These are phyloP conservation scores for Xylaria hypoxylon DNA, from an alignment of 2,329 filamentous ascomycete species.

Conservation along the genomic window DNA sequence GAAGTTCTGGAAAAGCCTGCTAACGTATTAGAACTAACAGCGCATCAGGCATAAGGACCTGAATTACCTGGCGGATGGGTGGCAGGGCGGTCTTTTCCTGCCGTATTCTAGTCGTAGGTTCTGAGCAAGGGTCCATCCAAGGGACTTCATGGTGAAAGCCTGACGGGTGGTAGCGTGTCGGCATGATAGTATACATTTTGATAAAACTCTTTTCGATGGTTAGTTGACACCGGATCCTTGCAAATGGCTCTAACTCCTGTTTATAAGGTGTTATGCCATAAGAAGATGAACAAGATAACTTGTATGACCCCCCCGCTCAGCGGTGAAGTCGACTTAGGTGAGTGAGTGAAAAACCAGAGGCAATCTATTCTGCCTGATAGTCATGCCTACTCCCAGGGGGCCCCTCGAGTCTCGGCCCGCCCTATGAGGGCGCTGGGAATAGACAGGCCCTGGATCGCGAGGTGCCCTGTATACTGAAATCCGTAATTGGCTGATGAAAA, in stretches of 20 bases:
- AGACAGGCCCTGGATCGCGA: not conserved
- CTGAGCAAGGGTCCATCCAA: slow-evolving; percentile 55
- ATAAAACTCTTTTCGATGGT: not conserved
- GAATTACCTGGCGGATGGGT: slow-evolving; percentile 64
- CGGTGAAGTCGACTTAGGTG: not conserved
- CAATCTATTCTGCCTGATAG: not conserved
- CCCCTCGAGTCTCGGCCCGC: not conserved
- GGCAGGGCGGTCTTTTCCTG: slow-evolving; percentile 60
- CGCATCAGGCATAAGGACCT: not conserved
- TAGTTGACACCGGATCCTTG: not conserved
- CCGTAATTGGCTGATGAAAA: not conserved
- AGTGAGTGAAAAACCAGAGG: not conserved
- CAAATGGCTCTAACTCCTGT: not conserved
- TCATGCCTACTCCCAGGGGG: not conserved
- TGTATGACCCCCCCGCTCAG: not conserved
- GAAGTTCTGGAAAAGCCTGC: slow-evolving; percentile 61
- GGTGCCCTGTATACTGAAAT: not conserved
- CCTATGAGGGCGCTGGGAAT: not conserved
- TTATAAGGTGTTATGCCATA: not conserved
- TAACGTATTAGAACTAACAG: slow-evolving; percentile 37
- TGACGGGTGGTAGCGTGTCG: slow-evolving; percentile 52
- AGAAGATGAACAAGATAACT: not conserved
- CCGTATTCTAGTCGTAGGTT: slow-evolving; percentile 53
- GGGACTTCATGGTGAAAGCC: slow-evolving; percentile 56
- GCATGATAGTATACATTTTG: not conserved